phyloP scores from a whole-genome alignment of 192 early-diverging fungal species.

The Funneliformis mosseae region DNA sequence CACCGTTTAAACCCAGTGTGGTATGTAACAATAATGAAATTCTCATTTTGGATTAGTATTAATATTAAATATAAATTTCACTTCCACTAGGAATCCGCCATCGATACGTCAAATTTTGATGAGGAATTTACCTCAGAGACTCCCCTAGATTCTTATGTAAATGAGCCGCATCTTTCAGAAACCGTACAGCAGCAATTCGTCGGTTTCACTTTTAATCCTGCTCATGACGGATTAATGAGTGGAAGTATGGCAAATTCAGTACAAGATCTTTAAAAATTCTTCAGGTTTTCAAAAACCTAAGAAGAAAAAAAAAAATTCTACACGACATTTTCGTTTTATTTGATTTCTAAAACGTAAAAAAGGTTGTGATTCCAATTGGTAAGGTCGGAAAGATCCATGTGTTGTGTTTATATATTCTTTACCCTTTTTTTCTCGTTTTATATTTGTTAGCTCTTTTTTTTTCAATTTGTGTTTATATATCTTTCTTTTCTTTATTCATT shows the following conservation, averaged over 20 bases:
- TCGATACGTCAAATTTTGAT: slow-evolving; percentile 98
- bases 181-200: slow-evolving; percentile 93
- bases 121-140: slow-evolving; percentile 96
- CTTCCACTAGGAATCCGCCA: slow-evolving; percentile 59
- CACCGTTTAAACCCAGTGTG: slow-evolving; percentile 92
- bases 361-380: not conserved
- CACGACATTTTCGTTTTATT: not conserved
- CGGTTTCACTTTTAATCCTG: slow-evolving; percentile 88
- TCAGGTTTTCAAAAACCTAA: not conserved
- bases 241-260: slow-evolving; percentile 45
- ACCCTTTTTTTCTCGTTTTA: slow-evolving; percentile 5
- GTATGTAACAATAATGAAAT: slow-evolving; percentile 37
- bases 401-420: not conserved
- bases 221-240: slow-evolving; percentile 71
- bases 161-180: slow-evolving; percentile 81
- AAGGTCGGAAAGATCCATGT: not conserved
- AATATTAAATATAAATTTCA: not conserved
- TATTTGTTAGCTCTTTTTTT: not conserved
- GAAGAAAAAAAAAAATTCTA: not conserved
- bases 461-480: not conserved
- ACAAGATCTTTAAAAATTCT: not conserved
- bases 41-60: not conserved
- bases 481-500: not conserved
- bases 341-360: not conserved
- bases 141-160: slow-evolving; percentile 85